Evolutionary conservation across 257 asterid species (phyloP), one percentile per base, ranked within the genome.

Genomic region (Primulina eburnea): DNA sequence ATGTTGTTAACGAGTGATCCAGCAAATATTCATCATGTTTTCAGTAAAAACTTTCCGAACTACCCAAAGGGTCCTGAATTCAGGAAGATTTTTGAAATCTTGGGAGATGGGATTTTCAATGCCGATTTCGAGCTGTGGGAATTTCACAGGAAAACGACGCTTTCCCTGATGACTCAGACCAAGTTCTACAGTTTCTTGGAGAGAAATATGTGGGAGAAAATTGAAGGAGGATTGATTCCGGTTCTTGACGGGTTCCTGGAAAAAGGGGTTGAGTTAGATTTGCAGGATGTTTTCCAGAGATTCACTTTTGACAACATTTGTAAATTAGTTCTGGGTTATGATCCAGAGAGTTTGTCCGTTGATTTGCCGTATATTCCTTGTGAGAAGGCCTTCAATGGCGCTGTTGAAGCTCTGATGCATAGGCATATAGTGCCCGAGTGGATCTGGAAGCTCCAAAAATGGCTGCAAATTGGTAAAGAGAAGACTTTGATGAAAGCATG

Each of bases 281-380:
- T 82, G 70, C 84, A 82, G 33, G 82, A 79, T 12, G n/a, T 82
- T 11, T 69, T 82, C 14, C 82, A 82, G n/a, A 68, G 86, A 17
- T 77, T 79, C 60, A 38, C 82, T 7, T 82, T 82, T 40, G 86
- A 79, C 72, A 71, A 37, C 17, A 76, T 71, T 0, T 79, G 78
- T 17, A 67, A 60, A 33, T 33, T 79, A 26, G 55, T 76, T 3
- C 35, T 79, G 0, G 62, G 66, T 5, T 21, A 74, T 43, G 84
- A 82, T 69, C 84, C 84, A 1, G 29, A 52, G 2, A 69, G 80
- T 43, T 60, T 82, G 0, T 43, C 66, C 4, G 6, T 53, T 43
- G 78, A 78, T 63, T 43, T 78, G 11, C 86, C 83, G 1, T 11
- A 56, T 38, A 30, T 78, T 32, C 76, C 81, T 0, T 66, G 69